phyloP scores from a whole-genome alignment of 495 filamentous ascomycete species.

The Bathelium albidoporum region DNA sequence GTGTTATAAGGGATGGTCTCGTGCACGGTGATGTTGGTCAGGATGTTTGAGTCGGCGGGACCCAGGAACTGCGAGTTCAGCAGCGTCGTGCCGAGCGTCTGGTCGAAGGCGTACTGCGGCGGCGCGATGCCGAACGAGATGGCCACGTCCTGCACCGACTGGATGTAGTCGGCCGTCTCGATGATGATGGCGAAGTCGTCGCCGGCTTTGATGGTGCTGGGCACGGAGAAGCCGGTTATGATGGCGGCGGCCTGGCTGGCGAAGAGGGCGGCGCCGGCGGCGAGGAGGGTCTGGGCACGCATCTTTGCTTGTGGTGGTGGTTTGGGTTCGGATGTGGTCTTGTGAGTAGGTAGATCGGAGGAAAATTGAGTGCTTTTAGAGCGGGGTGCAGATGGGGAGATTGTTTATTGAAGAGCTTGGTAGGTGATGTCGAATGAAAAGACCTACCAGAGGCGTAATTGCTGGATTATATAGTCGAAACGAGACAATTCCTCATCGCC shows the following conservation, averaged over 20 bases:
- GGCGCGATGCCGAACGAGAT: conserved; percentile 16
- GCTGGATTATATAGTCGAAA: background rate
- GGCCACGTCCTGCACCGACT: conserved; percentile 18
- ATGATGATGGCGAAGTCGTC: conserved; percentile 13
- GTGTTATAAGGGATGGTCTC: background rate
- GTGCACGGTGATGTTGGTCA: conserved; percentile 9
- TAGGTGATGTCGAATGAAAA: background rate
- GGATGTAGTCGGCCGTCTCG: conserved; percentile 20
- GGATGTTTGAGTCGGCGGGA: conserved; percentile 13
- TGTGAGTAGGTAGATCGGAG: background rate
- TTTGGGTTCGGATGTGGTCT: background rate
- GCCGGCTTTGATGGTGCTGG: conserved; percentile 9
- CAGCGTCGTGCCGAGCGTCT: conserved; percentile 9
- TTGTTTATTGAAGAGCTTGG: background rate
- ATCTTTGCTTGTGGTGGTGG: background rate
- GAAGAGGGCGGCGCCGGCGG: background rate
- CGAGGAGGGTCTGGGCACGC: background rate
- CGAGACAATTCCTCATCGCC: background rate
- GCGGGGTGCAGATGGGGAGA: background rate
- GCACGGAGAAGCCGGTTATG: conserved; percentile 13
- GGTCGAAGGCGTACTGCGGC: background rate
- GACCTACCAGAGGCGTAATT: background rate
- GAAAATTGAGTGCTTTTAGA: background rate
- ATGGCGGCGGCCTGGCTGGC: conserved; percentile 8
- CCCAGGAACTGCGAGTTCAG: conserved; percentile 13